Conservation (phyloP, 2,329 filamentous ascomycete species). For the Immersiporthe knoxdaviesiana region DNA sequence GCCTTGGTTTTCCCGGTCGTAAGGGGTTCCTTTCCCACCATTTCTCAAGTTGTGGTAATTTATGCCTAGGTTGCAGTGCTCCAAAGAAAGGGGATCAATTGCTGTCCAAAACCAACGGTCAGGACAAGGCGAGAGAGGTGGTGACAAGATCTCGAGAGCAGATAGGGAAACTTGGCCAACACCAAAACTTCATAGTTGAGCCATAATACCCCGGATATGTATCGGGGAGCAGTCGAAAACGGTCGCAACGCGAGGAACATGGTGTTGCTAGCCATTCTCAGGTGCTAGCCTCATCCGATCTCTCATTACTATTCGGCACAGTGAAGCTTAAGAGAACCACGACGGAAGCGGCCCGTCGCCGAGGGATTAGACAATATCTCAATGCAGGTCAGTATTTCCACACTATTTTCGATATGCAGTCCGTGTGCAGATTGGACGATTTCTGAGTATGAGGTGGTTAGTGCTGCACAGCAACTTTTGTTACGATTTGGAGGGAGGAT, state of each 20-base stretch:
- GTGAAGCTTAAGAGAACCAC: not conserved
- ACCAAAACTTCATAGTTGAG: not conserved
- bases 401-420: not conserved
- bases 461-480: not conserved
- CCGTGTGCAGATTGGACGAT: too few species aligned
- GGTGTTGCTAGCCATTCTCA: too few species aligned
- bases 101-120: not conserved
- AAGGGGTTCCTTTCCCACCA: not conserved
- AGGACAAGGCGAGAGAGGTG: not conserved
- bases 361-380: too few species aligned
- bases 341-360: not conserved
- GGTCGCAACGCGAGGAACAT: not conserved
- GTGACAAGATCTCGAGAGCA: not conserved
- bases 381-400: not conserved
- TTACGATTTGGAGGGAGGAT: not conserved
- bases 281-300: not conserved
- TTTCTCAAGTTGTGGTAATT: not conserved
- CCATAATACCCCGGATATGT: not conserved
- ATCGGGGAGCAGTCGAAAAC: not conserved
- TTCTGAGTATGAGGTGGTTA: too few species aligned
- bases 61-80: not conserved
- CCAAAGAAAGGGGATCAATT: not conserved
- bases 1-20: not conserved
- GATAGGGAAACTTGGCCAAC: not conserved
- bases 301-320: not conserved